phyloP scores from a whole-genome alignment of 495 filamentous ascomycete genomes.

The Xylaria intraflava region DNA sequence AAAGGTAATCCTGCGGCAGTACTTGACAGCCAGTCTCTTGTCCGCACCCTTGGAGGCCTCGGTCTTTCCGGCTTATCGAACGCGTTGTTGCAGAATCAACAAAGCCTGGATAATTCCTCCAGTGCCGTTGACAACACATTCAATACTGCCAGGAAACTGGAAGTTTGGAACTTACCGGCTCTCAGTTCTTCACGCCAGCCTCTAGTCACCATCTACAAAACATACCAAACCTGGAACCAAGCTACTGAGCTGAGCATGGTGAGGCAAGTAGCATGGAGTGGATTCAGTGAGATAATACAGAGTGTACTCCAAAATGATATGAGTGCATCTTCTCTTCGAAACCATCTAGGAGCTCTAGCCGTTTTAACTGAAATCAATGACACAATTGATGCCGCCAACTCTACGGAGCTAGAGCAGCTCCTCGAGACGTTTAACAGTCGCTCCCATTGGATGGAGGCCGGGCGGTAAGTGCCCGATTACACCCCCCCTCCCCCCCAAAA shows the following conservation, averaged over 20 bases:
- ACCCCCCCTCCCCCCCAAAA: too few relatives aligned
- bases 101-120: constrained; percentile 47
- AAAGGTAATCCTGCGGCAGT: constrained; percentile 32
- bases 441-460: constrained; percentile 70
- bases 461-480: constrained; percentile 48
- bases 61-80: constrained; percentile 67
- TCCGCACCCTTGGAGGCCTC: constrained; percentile 58
- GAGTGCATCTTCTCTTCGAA: constrained; percentile 54
- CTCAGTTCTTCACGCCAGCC: constrained; percentile 54
- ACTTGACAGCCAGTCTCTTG: constrained; percentile 44
- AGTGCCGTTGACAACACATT: constrained; percentile 64
- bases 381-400: constrained; percentile 52
- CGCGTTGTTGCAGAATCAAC: constrained; percentile 59
- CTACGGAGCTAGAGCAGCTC: constrained; percentile 53
- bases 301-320: constrained; percentile 48
- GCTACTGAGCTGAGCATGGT: constrained; percentile 49
- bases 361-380: constrained; percentile 78
- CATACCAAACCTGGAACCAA: constrained; percentile 72
- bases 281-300: constrained; percentile 57
- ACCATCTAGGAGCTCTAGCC: constrained; percentile 63
- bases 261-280: constrained; percentile 49
- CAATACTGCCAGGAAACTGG: constrained; percentile 74
- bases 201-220: constrained; percentile 65
- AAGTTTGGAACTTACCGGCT: constrained; percentile 86
- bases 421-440: constrained; percentile 58